These are phyloP conservation scores for Trichoderma breve DNA, from an alignment of 2,329 filamentous ascomycete species.

Conservation along the genomic window DNA sequence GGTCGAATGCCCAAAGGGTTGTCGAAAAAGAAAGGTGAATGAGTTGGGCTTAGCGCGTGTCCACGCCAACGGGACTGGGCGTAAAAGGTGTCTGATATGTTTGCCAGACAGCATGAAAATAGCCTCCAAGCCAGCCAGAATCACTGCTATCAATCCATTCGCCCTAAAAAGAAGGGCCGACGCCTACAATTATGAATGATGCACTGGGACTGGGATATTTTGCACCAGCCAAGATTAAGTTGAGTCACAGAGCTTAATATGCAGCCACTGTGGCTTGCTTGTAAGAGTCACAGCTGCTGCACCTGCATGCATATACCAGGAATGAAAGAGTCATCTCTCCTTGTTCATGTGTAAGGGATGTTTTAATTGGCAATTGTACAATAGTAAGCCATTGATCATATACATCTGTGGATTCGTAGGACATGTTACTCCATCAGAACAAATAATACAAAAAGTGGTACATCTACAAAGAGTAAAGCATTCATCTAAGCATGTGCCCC, in stretches of 20 bases:
- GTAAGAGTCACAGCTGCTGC: not conserved
- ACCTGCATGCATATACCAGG: not conserved
- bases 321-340: not conserved
- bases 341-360: not conserved
- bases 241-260: not conserved
- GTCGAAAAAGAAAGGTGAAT: conserved; percentile 2
- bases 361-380: not conserved
- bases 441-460: not conserved
- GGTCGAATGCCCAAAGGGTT: not conserved
- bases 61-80: not conserved
- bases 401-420: not conserved
- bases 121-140: too few relatives aligned
- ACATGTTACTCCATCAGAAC: not conserved
- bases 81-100: not conserved
- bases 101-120: not conserved
- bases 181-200: not conserved
- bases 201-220: not conserved
- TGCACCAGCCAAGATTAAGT: not conserved
- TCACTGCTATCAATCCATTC: not conserved
- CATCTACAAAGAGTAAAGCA: not conserved
- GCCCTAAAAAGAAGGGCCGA: not conserved
- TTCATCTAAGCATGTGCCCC: conserved; percentile 37
- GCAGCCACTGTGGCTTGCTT: not conserved
- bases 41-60: conserved; percentile 2
- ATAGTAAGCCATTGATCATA: not conserved